Evolutionary conservation across 2,329 filamentous ascomycete species (phyloP), one percentile per base, ranked within the genome.

Genomic region (Leptographium galeiforme): DNA sequence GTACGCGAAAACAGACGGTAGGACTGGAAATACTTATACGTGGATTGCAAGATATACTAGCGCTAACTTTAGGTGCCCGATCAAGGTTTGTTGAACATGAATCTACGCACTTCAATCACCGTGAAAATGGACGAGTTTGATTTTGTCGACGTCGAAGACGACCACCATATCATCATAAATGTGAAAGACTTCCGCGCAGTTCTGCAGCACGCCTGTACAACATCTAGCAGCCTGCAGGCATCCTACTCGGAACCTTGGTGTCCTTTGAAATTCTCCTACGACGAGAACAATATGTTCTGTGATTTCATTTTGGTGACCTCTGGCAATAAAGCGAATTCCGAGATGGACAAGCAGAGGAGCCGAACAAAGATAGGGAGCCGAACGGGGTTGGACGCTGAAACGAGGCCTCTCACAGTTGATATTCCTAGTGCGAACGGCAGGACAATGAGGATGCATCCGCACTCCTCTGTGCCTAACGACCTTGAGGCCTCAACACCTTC

Each of bases 251-350:
- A 78, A 32, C 85, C 87, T 5, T 79, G 79, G 16, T 77, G 79
- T 16, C 87, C 87, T 1, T 77, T 91, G 63, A 84, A 88, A 61
- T 75, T 91, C 55, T 79, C 74, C 46, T 91, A 91, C 62, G 74
- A 77, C 30, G 76, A 78, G 44, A 81, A 84, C 55, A 85, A 82
- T 38, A 73, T 90, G 36, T 69, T 78, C 40, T 87, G 82, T 65
- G 84, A 90, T 58, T 90, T 89, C 60, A 84, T 89, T 45, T 75
- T 91, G 56, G 90, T 89, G 85, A 91, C 87, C 1, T 81, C 85
- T 10, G 87, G 86, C 14, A 85, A 89, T 59, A 72, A 52, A 74
- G 55, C 72, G 61, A 60, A 67, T 63, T 53, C 72, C 60, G 52
- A 67, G 60, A n/a, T 48, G 13, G 57, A 53, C 32, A 67, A 69